Conservation (phyloP, 495 filamentous ascomycete species). For the Aspergillus avenaceus region DNA sequence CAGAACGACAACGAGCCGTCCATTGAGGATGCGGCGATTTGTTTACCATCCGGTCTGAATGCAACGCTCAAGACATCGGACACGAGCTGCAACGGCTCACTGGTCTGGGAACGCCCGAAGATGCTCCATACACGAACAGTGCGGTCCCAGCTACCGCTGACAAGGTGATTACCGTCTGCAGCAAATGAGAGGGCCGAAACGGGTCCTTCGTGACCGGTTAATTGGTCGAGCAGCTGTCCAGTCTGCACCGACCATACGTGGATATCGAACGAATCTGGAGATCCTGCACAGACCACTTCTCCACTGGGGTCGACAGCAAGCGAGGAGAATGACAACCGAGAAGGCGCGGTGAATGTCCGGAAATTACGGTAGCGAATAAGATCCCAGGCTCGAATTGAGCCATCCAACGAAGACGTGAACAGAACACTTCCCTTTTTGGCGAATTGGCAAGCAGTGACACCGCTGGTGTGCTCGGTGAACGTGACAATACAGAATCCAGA, state of each 20-base stretch:
- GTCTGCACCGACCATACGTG: slow-evolving; percentile 99
- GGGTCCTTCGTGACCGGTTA: slow-evolving; percentile 91
- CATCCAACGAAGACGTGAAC: slow-evolving; percentile 91
- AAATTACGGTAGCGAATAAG: slow-evolving; percentile 95
- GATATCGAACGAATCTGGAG: slow-evolving; percentile 92
- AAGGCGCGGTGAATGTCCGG: slow-evolving; percentile 90
- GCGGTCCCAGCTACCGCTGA: slow-evolving; percentile 92
- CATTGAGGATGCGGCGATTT: slow-evolving; percentile 85
- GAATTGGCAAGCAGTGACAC: slow-evolving; percentile 93
- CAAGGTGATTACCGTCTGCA: slow-evolving; percentile 73
- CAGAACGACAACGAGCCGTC: slow-evolving; percentile 96
- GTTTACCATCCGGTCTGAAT: slow-evolving; percentile 84
- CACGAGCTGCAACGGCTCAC: slow-evolving; percentile 85
- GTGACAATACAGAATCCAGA: slow-evolving; percentile 98
- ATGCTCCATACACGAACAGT: slow-evolving; percentile 95
- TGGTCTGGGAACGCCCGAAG: slow-evolving; percentile 88
- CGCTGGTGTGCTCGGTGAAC: slow-evolving; percentile 93
- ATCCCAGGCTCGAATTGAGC: slow-evolving; percentile 94
- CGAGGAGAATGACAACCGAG: slow-evolving; percentile 84
- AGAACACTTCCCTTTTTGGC: slow-evolving; percentile 90
- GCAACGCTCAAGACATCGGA: slow-evolving; percentile 85
- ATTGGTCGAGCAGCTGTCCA: slow-evolving; percentile 85
- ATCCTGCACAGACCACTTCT: slow-evolving; percentile 92
- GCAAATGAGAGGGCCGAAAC: slow-evolving; percentile 84
- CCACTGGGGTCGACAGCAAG: slow-evolving; percentile 95